phyloP scores from a whole-genome alignment of 2,329 filamentous ascomycete genomes.

The Dactylellina leptospora region DNA sequence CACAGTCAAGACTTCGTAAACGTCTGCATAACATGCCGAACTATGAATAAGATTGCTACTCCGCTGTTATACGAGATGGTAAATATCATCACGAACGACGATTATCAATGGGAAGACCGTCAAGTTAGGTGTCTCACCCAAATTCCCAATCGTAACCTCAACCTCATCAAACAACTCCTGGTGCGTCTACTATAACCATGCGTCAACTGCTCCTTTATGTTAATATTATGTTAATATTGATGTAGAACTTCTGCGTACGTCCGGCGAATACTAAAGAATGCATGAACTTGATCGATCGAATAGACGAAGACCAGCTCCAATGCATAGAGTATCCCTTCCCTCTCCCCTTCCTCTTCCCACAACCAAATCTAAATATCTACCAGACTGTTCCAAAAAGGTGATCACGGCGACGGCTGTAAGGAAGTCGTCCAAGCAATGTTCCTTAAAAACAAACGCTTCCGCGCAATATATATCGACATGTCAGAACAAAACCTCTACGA shows the following conservation, averaged over 20 bases:
- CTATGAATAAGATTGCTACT: slow-evolving; percentile 48
- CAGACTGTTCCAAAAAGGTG: slow-evolving; percentile 36
- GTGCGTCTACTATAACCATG: slow-evolving; percentile 1
- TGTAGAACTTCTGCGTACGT: slow-evolving; percentile 44
- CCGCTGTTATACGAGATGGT: slow-evolving; percentile 51
- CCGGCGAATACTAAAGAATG: slow-evolving; percentile 41
- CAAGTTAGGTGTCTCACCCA: slow-evolving; percentile 43
- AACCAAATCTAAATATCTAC: background rate
- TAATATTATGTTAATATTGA: background rate
- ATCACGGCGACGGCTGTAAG: slow-evolving; percentile 35
- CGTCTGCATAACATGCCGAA: slow-evolving; percentile 46
- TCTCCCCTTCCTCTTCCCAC: background rate
- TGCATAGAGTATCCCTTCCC: slow-evolving; percentile 33
- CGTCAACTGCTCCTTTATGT: background rate
- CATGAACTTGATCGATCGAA: slow-evolving; percentile 29
- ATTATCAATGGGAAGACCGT: slow-evolving; percentile 47
- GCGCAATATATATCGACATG: slow-evolving; percentile 50
- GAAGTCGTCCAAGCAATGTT: slow-evolving; percentile 51
- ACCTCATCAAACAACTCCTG: slow-evolving; percentile 37
- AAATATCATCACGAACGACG: slow-evolving; percentile 44
- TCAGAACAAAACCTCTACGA: slow-evolving; percentile 47
- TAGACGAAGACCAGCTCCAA: slow-evolving; percentile 42
- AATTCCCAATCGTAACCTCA: slow-evolving; percentile 23
- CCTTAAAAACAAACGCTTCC: slow-evolving; percentile 42
- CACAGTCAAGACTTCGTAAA: slow-evolving; percentile 50